Base-by-base conservation (phyloP, 169 alveolate species). In the Amoebophrya sp. region DNA sequence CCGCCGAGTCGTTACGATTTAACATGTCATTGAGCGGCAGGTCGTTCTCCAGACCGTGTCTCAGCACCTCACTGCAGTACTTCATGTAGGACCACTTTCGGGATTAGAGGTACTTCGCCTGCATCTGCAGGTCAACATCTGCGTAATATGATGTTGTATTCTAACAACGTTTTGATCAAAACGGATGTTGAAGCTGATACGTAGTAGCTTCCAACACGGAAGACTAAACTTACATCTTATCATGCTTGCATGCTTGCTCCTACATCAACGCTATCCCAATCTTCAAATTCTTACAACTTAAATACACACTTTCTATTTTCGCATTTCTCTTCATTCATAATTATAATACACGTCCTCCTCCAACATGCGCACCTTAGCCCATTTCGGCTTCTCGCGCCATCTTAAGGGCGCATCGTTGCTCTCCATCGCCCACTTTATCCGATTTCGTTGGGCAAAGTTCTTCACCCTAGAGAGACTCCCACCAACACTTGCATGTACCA, bases 341-440 rank as follows among this genome's bases (percentile, higher is more conserved):
- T 47, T n/a, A n/a, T n/a, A n/a, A n/a, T n/a, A n/a, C n/a, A n/a
- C n/a, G n/a, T n/a, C n/a, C n/a, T 47, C 65, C 65, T 47, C 65
- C 65, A 47, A 47, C 65, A 47, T 47, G 33, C 83, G 83, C 36
- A 65, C 83, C 36, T 26, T 6, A 29, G 83, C 83, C 83, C 83
- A 65, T 36, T 65, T 65, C 83, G 83, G 83, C 83, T 65, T 65
- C 83, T 65, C 83, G 38, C 83, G 83, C 12, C 33, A 65, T 6
- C 33, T 1, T 36, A 65, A 0, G 33, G 33, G 12, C 26, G 83
- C 83, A 36, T 26, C 39, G 83, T 29, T 29, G 33, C 33, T 6
- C 83, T 65, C 83, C 83, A 18, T 18, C 83, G 18, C n/a, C 83
- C 33, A 12, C 2, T 65, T 1, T 29, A 65, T 65, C 83, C 12